Evolutionary conservation across 1,284 basidiomycete genomes (phyloP), one percentile per base, ranked within the genome.

Genomic region (Puccinia horiana): DNA sequence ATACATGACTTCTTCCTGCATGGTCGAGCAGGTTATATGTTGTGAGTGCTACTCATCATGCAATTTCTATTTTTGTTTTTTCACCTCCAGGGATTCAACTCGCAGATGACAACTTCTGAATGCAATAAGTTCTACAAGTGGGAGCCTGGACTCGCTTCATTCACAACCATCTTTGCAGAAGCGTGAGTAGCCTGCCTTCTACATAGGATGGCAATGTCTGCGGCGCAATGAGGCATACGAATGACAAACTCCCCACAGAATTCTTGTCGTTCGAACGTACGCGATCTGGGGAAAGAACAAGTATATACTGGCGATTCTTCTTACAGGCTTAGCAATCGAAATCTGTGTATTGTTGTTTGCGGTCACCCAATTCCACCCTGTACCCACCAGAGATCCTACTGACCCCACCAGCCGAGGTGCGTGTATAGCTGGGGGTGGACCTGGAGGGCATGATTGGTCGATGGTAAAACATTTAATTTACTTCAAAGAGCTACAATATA

Each of bases 271-370:
- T 32, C 32, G 79, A 29, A 81, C 79, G 11, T 81, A 81, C 58
- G 79, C 79, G 26, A 44, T 81, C 9, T 81, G 79, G 79, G 79
- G 79, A 81, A 81, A 61, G 58, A 81, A 81, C 42, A 81, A 75
- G 44, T 75, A 65, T 23, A 81, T 81, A 52, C 42, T 81, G 11
- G 69, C 56, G 37, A 58, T 61, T 58, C 44, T 81, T 14, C 54
- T 81, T 23, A 23, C 49, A 12, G 79, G 79, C 42, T 37, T 81
- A 35, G 26, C 40, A 16, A 65, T 52, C 16, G 79, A 81, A 67
- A 75, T 70, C 54, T 40, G 65, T 23, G 79, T 81, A 14, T 67
- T 81, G 58, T 75, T 81, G 40, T 81, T 63, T 54, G 79, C 79
- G 42, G 72, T 75, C 23, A 81, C 69, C 47, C 69, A 67, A 65